phyloP scores from a whole-genome alignment of 345 rosid genomes.

The Pugionium cornutum region DNA sequence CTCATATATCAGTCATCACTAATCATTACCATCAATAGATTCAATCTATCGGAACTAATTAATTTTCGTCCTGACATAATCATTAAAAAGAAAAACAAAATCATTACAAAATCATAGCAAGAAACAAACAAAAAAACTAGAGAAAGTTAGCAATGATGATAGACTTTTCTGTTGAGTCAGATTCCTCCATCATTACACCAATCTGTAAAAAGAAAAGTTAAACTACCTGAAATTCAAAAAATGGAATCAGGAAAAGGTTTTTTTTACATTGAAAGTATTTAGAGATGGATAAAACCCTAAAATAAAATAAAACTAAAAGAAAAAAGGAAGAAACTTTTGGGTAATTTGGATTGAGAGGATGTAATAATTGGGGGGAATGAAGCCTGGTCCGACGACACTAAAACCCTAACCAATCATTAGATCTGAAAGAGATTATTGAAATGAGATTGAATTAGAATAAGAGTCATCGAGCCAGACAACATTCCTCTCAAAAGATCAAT shows the following conservation, averaged over 20 bases:
- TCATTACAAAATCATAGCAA: slow-evolving; percentile 42
- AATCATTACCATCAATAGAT: slow-evolving; percentile 19
- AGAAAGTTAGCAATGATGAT: slow-evolving; percentile 50
- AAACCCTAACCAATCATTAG: slow-evolving; percentile 38
- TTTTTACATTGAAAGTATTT: slow-evolving; percentile 9
- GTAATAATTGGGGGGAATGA: slow-evolving; percentile 94
- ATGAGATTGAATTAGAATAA: slow-evolving; percentile 22
- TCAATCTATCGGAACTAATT: neutral
- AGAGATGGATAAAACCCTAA: slow-evolving; percentile 15
- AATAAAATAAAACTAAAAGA: neutral
- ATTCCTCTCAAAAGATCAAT: slow-evolving; percentile 74
- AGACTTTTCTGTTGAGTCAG: slow-evolving; percentile 48
- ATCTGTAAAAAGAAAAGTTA: slow-evolving; percentile 34
- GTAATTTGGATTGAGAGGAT: slow-evolving; percentile 36
- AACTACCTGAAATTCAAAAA: slow-evolving; percentile 13
- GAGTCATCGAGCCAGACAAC: slow-evolving; percentile 97
- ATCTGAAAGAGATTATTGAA: neutral
- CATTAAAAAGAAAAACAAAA: slow-evolving; percentile 19
- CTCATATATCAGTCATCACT: slow-evolving; percentile 19
- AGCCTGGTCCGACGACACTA: slow-evolving; percentile 96
- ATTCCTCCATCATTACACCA: slow-evolving; percentile 61
- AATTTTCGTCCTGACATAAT: slow-evolving; percentile 28
- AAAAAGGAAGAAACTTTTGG: neutral
- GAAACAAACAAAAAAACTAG: neutral
- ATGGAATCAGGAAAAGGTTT: neutral